These are phyloP conservation scores for Scheffersomyces stambukii DNA, from an alignment of 1,139 yeast species.

Conservation along the genomic window DNA sequence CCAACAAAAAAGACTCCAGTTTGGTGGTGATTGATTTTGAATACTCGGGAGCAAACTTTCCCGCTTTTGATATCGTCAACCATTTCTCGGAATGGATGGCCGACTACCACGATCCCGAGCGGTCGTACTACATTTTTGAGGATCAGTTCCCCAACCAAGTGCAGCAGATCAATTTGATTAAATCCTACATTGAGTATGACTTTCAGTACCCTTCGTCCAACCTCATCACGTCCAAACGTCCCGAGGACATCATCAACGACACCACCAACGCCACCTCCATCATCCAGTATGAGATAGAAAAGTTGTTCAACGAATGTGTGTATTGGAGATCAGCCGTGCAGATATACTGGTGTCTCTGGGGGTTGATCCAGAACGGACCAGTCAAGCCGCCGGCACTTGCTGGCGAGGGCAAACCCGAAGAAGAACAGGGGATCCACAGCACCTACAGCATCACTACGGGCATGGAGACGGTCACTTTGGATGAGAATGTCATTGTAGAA, in stretches of 20 bases:
- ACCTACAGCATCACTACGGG: slow-evolving; percentile 36
- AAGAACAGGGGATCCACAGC: slow-evolving; percentile 32
- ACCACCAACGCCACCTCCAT: slow-evolving; percentile 19
- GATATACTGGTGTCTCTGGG: slow-evolving; percentile 89
- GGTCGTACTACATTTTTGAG: slow-evolving; percentile 55
- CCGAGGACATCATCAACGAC: slow-evolving; percentile 14
- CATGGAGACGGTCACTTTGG: slow-evolving; percentile 23
- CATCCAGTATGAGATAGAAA: slow-evolving; percentile 51
- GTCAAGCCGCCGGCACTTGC: slow-evolving; percentile 13
- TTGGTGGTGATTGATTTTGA: slow-evolving; percentile 95
- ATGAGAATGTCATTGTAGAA: slow-evolving; percentile 16
- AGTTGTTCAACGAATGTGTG: slow-evolving; percentile 59
- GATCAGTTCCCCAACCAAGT: slow-evolving; percentile 60
- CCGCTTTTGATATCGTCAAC: slow-evolving; percentile 87
- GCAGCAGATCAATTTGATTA: slow-evolving; percentile 67
- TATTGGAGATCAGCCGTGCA: slow-evolving; percentile 82
- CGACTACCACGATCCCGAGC: slow-evolving; percentile 69
- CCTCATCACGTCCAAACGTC: slow-evolving; percentile 18
- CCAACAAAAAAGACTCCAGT: slow-evolving; percentile 54
- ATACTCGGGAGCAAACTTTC: slow-evolving; percentile 89
- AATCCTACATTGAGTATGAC: slow-evolving; percentile 64
- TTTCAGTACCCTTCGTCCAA: slow-evolving; percentile 37
- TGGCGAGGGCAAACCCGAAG: slow-evolving; percentile 11
- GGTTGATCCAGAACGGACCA: slow-evolving; percentile 70
- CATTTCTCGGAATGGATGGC: slow-evolving; percentile 97